These are phyloP conservation scores for Globisporangium abappressorium DNA, from an alignment of 352 stramenopile species.

Conservation along the genomic window DNA sequence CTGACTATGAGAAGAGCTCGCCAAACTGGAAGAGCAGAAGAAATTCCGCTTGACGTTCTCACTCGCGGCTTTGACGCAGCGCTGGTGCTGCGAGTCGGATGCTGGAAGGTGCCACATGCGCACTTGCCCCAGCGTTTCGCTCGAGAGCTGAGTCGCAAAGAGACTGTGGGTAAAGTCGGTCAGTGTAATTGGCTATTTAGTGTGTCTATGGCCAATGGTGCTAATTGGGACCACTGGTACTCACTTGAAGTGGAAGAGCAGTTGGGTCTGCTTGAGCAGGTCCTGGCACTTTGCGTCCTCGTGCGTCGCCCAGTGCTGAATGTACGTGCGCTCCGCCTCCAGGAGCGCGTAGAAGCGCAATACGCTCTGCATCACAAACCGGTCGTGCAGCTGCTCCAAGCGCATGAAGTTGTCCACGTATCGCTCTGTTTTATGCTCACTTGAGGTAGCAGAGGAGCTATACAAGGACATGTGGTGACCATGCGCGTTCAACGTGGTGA, in stretches of 20 bases:
- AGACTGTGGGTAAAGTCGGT: conserved; percentile 19
- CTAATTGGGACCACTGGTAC: background rate
- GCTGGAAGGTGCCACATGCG: conserved; percentile 43
- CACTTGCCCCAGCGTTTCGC: conserved; percentile 55
- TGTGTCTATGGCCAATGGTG: background rate
- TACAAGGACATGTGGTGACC: background rate
- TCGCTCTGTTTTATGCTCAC: background rate
- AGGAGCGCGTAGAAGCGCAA: conserved; percentile 47
- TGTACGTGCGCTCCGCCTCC: conserved; percentile 43
- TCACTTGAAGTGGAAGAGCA: conserved; percentile 48
- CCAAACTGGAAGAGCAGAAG: conserved; percentile 14
- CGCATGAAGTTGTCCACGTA: conserved; percentile 27
- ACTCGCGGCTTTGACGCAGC: conserved; percentile 61
- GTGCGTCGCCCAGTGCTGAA: conserved; percentile 28
- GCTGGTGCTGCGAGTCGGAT: conserved; percentile 46
- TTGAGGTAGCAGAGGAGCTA: background rate
- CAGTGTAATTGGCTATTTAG: background rate
- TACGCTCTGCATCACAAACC: conserved; percentile 28
- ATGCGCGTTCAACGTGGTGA: background rate
- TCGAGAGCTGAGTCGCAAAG: conserved; percentile 64
- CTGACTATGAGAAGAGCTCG: background rate
- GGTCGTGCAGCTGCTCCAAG: conserved; percentile 29
- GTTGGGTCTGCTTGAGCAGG: conserved; percentile 30
- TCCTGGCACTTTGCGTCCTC: conserved; percentile 31
- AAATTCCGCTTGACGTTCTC: conserved; percentile 71